These are phyloP conservation scores for Fraxinus floribunda DNA, from an alignment of 305 asterid species.

Conservation along the genomic window DNA sequence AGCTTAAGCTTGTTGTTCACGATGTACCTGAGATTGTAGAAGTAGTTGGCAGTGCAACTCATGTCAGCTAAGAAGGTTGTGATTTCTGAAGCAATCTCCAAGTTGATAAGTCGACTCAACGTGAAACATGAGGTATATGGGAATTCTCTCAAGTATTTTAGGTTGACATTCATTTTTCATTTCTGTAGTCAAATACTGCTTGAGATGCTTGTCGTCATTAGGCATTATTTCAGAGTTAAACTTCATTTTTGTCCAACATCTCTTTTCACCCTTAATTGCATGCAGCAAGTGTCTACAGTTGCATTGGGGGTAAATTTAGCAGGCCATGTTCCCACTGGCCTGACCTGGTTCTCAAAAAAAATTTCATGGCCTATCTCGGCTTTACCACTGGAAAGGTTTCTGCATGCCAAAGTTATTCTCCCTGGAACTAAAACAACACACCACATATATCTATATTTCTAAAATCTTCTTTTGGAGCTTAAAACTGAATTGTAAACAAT, in stretches of 20 bases:
- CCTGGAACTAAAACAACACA: no score
- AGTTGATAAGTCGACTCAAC: conserved; percentile 60
- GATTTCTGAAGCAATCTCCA: conserved; percentile 48
- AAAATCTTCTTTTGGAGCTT: background rate
- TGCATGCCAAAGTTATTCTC: background rate
- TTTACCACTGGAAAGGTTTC: background rate
- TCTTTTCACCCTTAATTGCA: background rate
- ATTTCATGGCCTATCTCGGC: background rate
- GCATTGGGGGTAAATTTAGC: background rate
- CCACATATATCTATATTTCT: background rate
- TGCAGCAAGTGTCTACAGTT: background rate
- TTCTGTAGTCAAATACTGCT: background rate
- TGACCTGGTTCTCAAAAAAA: background rate
- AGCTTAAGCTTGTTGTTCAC: conserved; percentile 65
- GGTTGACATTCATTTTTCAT: background rate
- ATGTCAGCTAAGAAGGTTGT: conserved; percentile 61
- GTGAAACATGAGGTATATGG: conserved; percentile 53
- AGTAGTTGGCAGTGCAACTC: conserved; percentile 65
- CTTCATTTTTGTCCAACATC: background rate
- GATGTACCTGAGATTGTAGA: conserved; percentile 86
- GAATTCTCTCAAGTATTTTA: background rate
- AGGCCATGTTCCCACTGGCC: background rate
- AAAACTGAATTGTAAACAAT: conserved; percentile 11
- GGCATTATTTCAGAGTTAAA: background rate
- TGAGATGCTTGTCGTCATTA: conserved; percentile 15